Evolutionary conservation across 805 yeast genomes (phyloP).

Genomic region (Kodamaea restingae): DNA sequence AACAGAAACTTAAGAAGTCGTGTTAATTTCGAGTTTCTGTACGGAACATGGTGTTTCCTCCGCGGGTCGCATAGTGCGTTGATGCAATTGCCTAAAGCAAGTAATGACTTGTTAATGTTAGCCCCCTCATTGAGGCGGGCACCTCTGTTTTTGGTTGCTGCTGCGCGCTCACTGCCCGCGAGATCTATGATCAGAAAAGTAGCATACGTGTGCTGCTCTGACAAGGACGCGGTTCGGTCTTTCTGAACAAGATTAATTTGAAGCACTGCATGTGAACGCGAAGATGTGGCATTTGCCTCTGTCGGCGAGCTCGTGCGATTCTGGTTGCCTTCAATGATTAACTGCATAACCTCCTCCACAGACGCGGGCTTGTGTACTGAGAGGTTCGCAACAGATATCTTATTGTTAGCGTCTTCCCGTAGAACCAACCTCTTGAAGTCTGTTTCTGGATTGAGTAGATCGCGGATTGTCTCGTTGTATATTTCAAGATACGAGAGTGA

Average conservation of each 20-base stretch:
- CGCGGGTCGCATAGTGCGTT: constrained; percentile 81
- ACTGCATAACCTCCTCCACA: constrained; percentile 74
- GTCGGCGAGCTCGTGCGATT: constrained; percentile 85
- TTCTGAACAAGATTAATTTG: constrained; percentile 70
- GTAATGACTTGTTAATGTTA: constrained; percentile 79
- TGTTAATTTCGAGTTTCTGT: constrained; percentile 86
- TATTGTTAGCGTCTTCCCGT: constrained; percentile 65
- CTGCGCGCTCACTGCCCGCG: constrained; percentile 95
- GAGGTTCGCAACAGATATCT: constrained; percentile 69
- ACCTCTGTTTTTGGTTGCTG: constrained; percentile 83
- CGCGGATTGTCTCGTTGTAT: constrained; percentile 85
- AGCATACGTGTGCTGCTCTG: constrained; percentile 68
- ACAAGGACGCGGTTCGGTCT: constrained; percentile 56
- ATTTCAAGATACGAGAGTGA: constrained; percentile 77
- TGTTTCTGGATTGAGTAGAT: constrained; percentile 60
- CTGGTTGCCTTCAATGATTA: constrained; percentile 65
- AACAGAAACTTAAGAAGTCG: constrained; percentile 81
- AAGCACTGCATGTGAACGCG: constrained; percentile 90
- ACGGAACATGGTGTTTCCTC: constrained; percentile 73
- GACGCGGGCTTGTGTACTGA: constrained; percentile 56
- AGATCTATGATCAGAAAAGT: constrained; percentile 84
- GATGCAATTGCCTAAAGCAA: constrained; percentile 91
- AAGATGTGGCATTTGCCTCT: constrained; percentile 84
- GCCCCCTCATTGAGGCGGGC: constrained; percentile 85
- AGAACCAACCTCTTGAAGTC: constrained; percentile 47